A percentile compares a stretch with the other conserved stretches of the same genome.
These are phyloP conservation scores for Cryptococcus deneoformans DNA, from an alignment of 1,284 basidiomycete genomes.

Conservation along the genomic window DNA sequence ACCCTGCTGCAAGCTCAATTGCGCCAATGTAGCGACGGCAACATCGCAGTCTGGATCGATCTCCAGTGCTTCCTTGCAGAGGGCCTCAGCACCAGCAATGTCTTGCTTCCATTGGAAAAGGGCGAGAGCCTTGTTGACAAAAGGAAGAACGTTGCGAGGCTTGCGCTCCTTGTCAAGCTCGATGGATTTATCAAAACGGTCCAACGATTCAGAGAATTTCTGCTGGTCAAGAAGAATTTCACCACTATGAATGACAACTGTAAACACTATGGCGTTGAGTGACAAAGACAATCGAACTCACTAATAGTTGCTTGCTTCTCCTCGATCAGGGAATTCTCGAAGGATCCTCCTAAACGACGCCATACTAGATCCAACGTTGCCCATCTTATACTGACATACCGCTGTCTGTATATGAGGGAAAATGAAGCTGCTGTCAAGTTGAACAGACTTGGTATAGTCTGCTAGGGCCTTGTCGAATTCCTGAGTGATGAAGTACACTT, in stretches of 20 bases:
- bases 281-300: slow-evolving; percentile 49
- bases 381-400: slow-evolving; percentile 94
- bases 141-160: slow-evolving; percentile 79
- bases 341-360: slow-evolving; percentile 81
- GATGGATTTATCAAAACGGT: slow-evolving; percentile 90
- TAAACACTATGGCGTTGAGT: background rate
- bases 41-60: slow-evolving; percentile 95
- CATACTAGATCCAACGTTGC: slow-evolving; percentile 75
- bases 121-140: slow-evolving; percentile 97
- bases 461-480: slow-evolving; percentile 81
- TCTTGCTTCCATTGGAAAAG: slow-evolving; percentile 97
- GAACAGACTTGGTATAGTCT: slow-evolving; percentile 86
- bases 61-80: slow-evolving; percentile 81
- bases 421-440: slow-evolving; percentile 67
- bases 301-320: slow-evolving; percentile 92
- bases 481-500: slow-evolving; percentile 94
- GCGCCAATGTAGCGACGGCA: slow-evolving; percentile 92
- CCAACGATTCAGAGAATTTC: slow-evolving; percentile 85
- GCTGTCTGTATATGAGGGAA: slow-evolving; percentile 97
- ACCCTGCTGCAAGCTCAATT: slow-evolving; percentile 88
- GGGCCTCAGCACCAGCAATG: slow-evolving; percentile 71
- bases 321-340: slow-evolving; percentile 73
- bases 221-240: slow-evolving; percentile 93
- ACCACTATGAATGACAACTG: slow-evolving; percentile 59
- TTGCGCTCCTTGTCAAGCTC: slow-evolving; percentile 72